Evolutionary conservation across 352 stramenopile species (phyloP), one percentile per base, ranked within the genome.

Genomic region (Phytophthora podocarpi): DNA sequence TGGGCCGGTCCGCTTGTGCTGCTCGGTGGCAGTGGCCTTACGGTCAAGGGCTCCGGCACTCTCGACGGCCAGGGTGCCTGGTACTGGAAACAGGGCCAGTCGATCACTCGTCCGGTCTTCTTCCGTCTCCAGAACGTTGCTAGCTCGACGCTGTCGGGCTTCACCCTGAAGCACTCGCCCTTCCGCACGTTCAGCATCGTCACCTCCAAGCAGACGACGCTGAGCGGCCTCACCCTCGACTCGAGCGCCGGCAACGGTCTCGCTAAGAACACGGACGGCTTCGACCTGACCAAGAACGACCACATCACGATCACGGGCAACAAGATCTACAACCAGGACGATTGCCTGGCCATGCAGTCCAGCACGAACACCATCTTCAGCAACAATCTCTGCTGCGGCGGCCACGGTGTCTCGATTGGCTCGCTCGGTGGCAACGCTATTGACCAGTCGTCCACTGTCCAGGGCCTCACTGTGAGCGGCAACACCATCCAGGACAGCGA

Each of bases 71-170:
- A 78, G 36, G 68, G 72, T 0, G 28, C 30, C 7, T 76, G 64
- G 64, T 78, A 81, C 59, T 81, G 72, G 72, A 58, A 64, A 13
- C 57, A 81, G 23, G 66, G 60, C 4, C 15, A 42, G 34, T 67
- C 45, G 13, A 60, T 78, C 37, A 69, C 52, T 1, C 56, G 60
- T 2, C 72, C 68, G 0, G 60, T 76, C 20, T 72, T 81, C 47
- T 70, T 81, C 37, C 53, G 60, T 21, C 45, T 76, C n/a, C 69
- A 55, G 20, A 54, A 49, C 16, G 67, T 73, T 11, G 36, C 62
- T 0, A n/a, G 16, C 8, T 78, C 72, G 6, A 66, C n/a, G 3
- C 34, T 81, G 0, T 71, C 64, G 36, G 70, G 62, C 6, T 78
- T 77, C 27, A 78, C 58, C 2, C 26, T 81, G 24, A 71, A 74